Evolutionary conservation across 495 filamentous ascomycete genomes (phyloP).

Genomic region (Aspergillus leporis): DNA sequence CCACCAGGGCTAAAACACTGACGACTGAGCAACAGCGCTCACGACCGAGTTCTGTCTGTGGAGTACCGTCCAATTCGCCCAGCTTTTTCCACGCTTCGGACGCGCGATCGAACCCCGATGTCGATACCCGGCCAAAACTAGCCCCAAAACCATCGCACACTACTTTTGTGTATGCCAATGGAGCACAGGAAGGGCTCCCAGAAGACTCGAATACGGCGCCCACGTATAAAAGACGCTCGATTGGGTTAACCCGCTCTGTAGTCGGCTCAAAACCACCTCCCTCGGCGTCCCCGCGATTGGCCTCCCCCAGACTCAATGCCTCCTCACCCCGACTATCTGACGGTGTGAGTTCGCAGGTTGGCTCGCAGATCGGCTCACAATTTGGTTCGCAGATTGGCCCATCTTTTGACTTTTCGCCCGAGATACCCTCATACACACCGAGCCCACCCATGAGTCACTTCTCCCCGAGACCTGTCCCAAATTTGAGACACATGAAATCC

Average conservation of each 20-base stretch:
- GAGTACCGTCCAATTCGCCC: conserved; percentile 38
- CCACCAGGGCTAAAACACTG: conserved; percentile 38
- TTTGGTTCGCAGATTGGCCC: conserved; percentile 19
- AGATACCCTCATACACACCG: conserved; percentile 22
- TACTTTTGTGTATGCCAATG: conserved; percentile 61
- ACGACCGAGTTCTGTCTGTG: conserved; percentile 36
- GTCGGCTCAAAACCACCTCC: conserved; percentile 30
- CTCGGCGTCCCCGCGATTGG: conserved; percentile 44
- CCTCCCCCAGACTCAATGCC: conserved; percentile 38
- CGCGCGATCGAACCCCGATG: conserved; percentile 48
- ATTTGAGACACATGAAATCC: conserved; percentile 37
- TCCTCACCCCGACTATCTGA: conserved; percentile 27
- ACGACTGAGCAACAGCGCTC: conserved; percentile 31
- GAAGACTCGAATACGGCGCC: conserved; percentile 23
- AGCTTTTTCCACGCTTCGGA: conserved; percentile 80
- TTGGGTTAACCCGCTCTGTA: conserved; percentile 37
- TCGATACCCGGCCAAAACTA: conserved; percentile 28
- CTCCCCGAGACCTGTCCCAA: conserved; percentile 21
- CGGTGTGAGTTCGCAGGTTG: conserved; percentile 24
- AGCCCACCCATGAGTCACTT: conserved; percentile 24
- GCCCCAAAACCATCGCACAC: conserved; percentile 37
- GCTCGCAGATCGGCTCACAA: conserved; percentile 14
- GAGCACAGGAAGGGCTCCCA: conserved; percentile 39
- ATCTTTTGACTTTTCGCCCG: conserved; percentile 20
- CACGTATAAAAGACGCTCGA: conserved; percentile 36